Percentiles rank a stretch among this genome's conserved stretches.
Conservation (phyloP, 495 filamentous ascomycete genomes). For the Tuber microsphaerosporum region DNA sequence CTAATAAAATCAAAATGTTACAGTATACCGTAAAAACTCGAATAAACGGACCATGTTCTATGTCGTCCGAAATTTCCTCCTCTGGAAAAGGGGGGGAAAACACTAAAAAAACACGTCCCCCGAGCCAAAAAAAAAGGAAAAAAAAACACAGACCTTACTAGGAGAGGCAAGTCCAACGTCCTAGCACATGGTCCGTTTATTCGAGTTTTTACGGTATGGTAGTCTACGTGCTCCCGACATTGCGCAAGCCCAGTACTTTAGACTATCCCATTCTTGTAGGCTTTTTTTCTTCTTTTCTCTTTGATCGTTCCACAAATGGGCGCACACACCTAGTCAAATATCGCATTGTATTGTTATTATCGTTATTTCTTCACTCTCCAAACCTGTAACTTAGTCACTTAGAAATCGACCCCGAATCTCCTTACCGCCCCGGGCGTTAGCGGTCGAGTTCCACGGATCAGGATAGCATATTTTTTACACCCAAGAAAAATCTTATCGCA, state of each 20-base stretch:
- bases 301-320: background rate
- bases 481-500: background rate
- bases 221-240: background rate
- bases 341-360: background rate
- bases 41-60: too few relatives aligned
- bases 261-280: background rate
- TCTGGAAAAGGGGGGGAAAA: too few relatives aligned
- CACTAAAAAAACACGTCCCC: too few relatives aligned
- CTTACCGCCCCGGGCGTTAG: background rate
- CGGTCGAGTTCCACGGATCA: background rate
- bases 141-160: too few relatives aligned
- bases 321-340: background rate
- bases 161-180: too few relatives aligned
- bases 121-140: too few relatives aligned
- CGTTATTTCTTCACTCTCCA: background rate
- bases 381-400: background rate
- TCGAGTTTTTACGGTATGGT: too few relatives aligned
- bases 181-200: too few relatives aligned
- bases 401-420: background rate
- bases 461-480: background rate
- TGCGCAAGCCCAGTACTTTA: background rate
- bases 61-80: too few relatives aligned
- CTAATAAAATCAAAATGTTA: background rate
- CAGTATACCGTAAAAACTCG: too few relatives aligned
- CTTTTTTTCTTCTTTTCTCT: too few relatives aligned